Conservation (phyloP, 2,329 filamentous ascomycete species). For the Cladosporium sp. region DNA sequence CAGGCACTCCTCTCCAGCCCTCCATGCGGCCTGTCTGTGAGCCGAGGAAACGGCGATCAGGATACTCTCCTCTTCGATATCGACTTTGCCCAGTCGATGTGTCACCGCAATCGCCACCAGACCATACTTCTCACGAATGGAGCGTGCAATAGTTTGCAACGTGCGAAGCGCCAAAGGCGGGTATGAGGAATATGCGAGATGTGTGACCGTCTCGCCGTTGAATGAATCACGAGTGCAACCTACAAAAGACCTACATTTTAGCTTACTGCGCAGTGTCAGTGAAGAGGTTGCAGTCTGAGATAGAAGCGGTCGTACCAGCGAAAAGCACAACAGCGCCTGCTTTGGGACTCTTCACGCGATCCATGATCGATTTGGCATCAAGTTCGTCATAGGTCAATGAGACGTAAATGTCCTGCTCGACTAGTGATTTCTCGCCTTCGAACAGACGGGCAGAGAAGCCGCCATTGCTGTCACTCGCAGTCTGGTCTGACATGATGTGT, state of each 20-base stretch:
- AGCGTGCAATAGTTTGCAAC: slow-evolving; percentile 60
- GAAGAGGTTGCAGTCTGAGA: slow-evolving; percentile 2
- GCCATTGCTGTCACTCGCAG: neutral
- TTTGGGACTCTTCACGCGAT: slow-evolving; percentile 65
- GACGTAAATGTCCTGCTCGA: slow-evolving; percentile 55
- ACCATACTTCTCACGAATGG: slow-evolving; percentile 56
- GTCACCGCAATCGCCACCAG: slow-evolving; percentile 73
- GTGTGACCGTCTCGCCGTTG: slow-evolving; percentile 63
- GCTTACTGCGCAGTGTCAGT: slow-evolving; percentile 18
- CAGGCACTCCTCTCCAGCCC: slow-evolving; percentile 80
- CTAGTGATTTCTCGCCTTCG: slow-evolving; percentile 25
- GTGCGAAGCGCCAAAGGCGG: slow-evolving; percentile 64
- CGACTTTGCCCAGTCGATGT: slow-evolving; percentile 80
- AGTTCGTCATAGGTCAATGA: slow-evolving; percentile 63
- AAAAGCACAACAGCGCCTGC: slow-evolving; percentile 76
- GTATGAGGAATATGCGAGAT: slow-evolving; percentile 74
- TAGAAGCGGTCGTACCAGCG: slow-evolving; percentile 50
- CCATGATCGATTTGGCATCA: slow-evolving; percentile 54
- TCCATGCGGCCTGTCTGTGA: slow-evolving; percentile 82
- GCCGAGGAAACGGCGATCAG: slow-evolving; percentile 79
- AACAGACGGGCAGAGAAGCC: slow-evolving; percentile 16
- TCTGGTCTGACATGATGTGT: neutral
- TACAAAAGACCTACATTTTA: slow-evolving; percentile 26
- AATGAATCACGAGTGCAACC: slow-evolving; percentile 67
- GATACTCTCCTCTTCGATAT: slow-evolving; percentile 90